Evolutionary conservation across 495 filamentous ascomycete species (phyloP).

Genomic region (Penicillium ochrochloron): DNA sequence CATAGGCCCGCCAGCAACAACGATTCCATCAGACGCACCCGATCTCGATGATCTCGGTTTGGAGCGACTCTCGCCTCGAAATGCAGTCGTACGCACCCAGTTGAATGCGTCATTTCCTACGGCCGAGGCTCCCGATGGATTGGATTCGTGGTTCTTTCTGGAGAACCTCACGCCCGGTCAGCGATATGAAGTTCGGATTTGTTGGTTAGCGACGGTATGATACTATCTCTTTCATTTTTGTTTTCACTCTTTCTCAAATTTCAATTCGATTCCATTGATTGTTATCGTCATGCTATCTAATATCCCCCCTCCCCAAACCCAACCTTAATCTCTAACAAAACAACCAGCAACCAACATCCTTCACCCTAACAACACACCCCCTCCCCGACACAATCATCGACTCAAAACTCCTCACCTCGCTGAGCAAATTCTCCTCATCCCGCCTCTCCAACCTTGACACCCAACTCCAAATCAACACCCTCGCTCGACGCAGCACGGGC

Average conservation of each 20-base stretch:
- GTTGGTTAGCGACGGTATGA: conserved; percentile 91
- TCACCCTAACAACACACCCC: conserved; percentile 67
- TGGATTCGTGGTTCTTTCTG: conserved; percentile 82
- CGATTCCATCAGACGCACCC: conserved; percentile 59
- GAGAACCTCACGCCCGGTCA: conserved; percentile 70
- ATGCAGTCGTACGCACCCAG: conserved; percentile 59
- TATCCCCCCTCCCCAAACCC: neutral
- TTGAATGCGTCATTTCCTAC: conserved; percentile 71
- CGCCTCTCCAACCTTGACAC: conserved; percentile 42
- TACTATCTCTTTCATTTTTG: neutral
- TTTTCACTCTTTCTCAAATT: neutral
- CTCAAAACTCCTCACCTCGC: conserved; percentile 62
- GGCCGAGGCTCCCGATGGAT: conserved; percentile 54
- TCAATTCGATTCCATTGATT: neutral
- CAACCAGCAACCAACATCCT: conserved; percentile 83
- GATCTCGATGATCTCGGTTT: conserved; percentile 69
- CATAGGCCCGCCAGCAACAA: conserved; percentile 62
- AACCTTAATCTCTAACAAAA: neutral
- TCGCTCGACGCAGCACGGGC: neutral
- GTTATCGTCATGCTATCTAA: too few species aligned
- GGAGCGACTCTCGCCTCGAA: conserved; percentile 61
- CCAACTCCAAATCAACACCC: conserved; percentile 21
- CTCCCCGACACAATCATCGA: conserved; percentile 62
- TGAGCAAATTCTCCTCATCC: conserved; percentile 64
- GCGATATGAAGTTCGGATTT: conserved; percentile 90